Evolutionary conservation across 2,329 filamentous ascomycete species (phyloP), one percentile per base, ranked within the genome.

Genomic region (Zymoseptoria crescenta): DNA sequence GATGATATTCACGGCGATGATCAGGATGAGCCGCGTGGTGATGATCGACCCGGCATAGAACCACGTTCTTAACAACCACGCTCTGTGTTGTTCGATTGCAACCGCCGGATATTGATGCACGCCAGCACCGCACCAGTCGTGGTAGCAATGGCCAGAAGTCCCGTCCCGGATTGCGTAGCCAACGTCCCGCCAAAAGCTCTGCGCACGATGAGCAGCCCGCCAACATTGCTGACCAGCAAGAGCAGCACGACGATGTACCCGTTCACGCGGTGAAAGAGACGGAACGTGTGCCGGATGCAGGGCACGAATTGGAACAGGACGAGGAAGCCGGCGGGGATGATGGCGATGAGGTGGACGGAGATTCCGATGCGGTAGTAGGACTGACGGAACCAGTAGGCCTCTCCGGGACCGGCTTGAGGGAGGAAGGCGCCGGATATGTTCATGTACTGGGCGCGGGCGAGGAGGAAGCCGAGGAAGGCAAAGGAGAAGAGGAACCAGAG

Each of bases 81-180:
- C 81, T 1, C 84, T 77, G 61, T 87, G 84, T 65, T 86, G 79
- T 30, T 86, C 82, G 54, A 88, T 82, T 86, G 83, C 1, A 86
- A 70, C 1, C 75, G 73, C 68, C 82, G 85, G 69, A 87, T 79
- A 62, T 85, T 85, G 67, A 80, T 74, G 30, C 78, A 79, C 1
- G 82, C 80, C 50, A 85, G 60, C 0, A 67, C 61, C 24, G 82
- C 68, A 8, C 76, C 74, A 1, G 69, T 62, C 0, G 79, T 69
- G 1, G 81, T 81, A 8, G 77, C 66, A 29, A 82, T 73, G 1
- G 72, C 77, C 0, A 83, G 65, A 0, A 77, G 56, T 0, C 78
- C 78, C 0, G 79, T 68, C 1, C 67, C 75, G 0, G 72, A 68
- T 64, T 85, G 83, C 2, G 77, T 76, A 2, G 79, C 77, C 0